Percentiles rank a stretch among this genome's conserved stretches.
These are phyloP conservation scores for Aspergillus quadricinctus DNA, from an alignment of 2,329 filamentous ascomycete species.

Conservation along the genomic window DNA sequence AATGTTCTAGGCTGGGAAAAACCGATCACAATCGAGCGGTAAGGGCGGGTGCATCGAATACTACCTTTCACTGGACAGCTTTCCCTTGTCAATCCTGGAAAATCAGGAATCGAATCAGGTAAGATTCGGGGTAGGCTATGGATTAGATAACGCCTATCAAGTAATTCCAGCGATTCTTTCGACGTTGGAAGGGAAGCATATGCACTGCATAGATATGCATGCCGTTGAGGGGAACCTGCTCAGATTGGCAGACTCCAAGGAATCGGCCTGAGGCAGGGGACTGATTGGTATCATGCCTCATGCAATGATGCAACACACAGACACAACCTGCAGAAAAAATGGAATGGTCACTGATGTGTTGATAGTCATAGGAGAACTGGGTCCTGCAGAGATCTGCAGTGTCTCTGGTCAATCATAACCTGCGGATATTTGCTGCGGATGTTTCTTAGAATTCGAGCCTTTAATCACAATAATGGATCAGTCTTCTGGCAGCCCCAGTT, in stretches of 20 bases:
- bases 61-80: not conserved
- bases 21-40: not conserved
- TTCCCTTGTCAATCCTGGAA: not conserved
- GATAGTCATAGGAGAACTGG: not conserved
- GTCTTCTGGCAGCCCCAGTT: not conserved
- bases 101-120: not conserved
- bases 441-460: not conserved
- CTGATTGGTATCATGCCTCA: not conserved
- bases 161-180: not conserved
- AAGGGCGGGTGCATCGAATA: not conserved
- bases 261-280: too few species aligned
- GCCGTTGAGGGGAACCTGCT: too few species aligned
- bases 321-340: not conserved
- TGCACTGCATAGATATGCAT: not conserved
- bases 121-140: not conserved
- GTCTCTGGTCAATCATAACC: not conserved
- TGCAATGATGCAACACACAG: not conserved
- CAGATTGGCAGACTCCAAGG: too few species aligned
- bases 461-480: not conserved
- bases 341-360: not conserved
- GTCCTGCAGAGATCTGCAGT: not conserved
- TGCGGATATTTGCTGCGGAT: not conserved
- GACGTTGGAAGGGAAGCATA: not conserved
- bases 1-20: not conserved
- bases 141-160: not conserved